These are phyloP conservation scores for Lathyrus aphaca DNA, from an alignment of 306 rosid species.

Conservation along the genomic window DNA sequence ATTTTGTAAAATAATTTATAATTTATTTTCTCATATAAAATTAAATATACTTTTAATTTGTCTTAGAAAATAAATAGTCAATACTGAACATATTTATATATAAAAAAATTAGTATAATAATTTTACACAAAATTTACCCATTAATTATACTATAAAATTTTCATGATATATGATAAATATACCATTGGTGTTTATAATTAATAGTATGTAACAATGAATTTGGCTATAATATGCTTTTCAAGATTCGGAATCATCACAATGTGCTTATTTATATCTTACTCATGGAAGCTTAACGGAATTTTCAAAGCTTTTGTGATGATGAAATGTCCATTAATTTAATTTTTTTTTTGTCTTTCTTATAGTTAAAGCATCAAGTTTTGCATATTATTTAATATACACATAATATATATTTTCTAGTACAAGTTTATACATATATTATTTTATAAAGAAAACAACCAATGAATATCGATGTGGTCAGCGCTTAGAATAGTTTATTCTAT, in stretches of 20 bases:
- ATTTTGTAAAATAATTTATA: too few relatives aligned
- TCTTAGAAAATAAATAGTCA: too few relatives aligned
- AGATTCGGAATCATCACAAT: conserved; percentile 31
- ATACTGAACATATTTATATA: too few relatives aligned
- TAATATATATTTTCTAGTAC: too few relatives aligned
- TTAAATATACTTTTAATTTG: too few relatives aligned
- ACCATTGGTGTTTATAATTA: too few relatives aligned
- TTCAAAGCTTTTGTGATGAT: conserved; percentile 12
- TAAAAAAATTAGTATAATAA: too few relatives aligned
- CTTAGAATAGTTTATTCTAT: not conserved
- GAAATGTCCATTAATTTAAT: not conserved
- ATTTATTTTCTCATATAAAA: too few relatives aligned
- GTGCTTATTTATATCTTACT: not conserved
- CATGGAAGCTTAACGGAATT: conserved; percentile 17
- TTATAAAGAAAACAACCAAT: conserved; percentile 20
- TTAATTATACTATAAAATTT: too few relatives aligned
- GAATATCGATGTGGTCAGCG: not conserved
- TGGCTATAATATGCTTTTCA: conserved; percentile 14
- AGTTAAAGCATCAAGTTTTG: not conserved
- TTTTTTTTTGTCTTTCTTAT: conserved; percentile 13
- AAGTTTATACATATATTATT: not conserved
- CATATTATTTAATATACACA: not conserved
- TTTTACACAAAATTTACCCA: too few relatives aligned
- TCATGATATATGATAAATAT: too few relatives aligned
- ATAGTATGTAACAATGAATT: too few relatives aligned